Evolutionary conservation across 2,329 filamentous ascomycete genomes (phyloP).

Genomic region (Mycosphaerella arachidis): DNA sequence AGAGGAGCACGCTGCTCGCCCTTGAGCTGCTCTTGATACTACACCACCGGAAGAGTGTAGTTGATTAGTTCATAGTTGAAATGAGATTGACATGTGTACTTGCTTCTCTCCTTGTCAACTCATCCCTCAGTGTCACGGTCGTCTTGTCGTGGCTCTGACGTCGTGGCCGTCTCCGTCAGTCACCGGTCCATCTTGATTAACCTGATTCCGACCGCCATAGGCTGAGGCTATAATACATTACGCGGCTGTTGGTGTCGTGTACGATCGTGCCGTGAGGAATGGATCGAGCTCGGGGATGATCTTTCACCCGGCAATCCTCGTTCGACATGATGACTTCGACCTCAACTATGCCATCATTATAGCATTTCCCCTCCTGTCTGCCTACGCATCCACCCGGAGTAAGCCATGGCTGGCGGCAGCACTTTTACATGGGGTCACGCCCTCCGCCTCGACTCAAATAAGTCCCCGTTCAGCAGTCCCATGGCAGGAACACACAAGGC

Average conservation of each 20-base stretch:
- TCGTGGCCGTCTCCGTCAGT: too few relatives aligned
- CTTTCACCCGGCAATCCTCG: neutral
- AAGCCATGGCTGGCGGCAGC: slow-evolving; percentile 26
- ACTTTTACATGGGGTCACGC: slow-evolving; percentile 33
- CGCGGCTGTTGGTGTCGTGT: neutral
- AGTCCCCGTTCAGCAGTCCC: slow-evolving; percentile 32
- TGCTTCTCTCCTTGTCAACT: neutral
- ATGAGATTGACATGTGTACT: neutral
- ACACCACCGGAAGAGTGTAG: neutral
- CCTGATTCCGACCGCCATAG: too few relatives aligned
- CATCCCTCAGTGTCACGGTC: too few relatives aligned
- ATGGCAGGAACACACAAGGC: slow-evolving; percentile 29
- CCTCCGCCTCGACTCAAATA: slow-evolving; percentile 28
- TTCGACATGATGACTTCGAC: neutral
- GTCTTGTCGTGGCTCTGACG: too few relatives aligned
- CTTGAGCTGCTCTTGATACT: neutral
- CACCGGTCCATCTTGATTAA: too few relatives aligned
- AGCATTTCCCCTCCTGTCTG: neutral
- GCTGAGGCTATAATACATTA: too few relatives aligned
- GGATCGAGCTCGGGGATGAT: neutral
- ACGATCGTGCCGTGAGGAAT: neutral
- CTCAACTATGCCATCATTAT: neutral
- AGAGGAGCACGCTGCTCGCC: neutral
- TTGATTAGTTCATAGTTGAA: neutral
- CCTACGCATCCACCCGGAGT: neutral